Conservation (phyloP, 2,329 filamentous ascomycete species). For the Xylaria polymorpha region DNA sequence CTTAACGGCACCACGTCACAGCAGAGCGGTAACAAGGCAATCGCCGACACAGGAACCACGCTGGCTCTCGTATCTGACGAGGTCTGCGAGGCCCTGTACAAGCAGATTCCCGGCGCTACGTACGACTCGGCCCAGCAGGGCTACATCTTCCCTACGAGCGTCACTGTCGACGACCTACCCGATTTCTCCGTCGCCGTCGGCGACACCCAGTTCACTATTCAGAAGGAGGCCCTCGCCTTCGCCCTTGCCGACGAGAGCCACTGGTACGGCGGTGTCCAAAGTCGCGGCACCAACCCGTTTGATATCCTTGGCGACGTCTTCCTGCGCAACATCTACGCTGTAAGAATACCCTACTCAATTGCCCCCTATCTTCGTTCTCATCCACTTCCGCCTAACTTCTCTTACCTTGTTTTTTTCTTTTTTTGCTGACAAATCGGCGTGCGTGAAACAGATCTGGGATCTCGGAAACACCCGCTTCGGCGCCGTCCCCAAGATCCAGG, state of each 20-base stretch:
- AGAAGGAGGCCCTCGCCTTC: slow-evolving; percentile 72
- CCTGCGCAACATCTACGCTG: slow-evolving; percentile 69
- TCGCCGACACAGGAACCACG: slow-evolving; percentile 78
- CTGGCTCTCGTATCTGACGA: slow-evolving; percentile 72
- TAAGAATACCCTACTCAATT: slow-evolving; percentile 17
- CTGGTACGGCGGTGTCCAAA: slow-evolving; percentile 74
- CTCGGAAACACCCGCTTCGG: slow-evolving; percentile 70
- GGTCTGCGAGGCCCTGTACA: slow-evolving; percentile 71
- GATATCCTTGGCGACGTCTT: slow-evolving; percentile 74
- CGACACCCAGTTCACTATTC: slow-evolving; percentile 66
- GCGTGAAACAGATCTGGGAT: slow-evolving; percentile 66
- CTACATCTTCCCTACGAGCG: slow-evolving; percentile 69
- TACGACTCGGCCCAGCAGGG: slow-evolving; percentile 69
- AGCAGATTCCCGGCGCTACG: slow-evolving; percentile 69
- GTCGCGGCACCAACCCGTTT: slow-evolving; percentile 66
- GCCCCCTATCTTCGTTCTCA: not conserved
- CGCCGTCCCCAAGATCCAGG: slow-evolving; percentile 64
- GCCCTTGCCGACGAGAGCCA: slow-evolving; percentile 63
- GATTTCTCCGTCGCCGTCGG: slow-evolving; percentile 72
- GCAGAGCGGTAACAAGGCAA: slow-evolving; percentile 69
- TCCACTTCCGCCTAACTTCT: not conserved
- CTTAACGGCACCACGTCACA: slow-evolving; percentile 63
- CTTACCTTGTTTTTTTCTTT: not conserved
- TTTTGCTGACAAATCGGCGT: slow-evolving; percentile 18
- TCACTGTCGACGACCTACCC: slow-evolving; percentile 65